phyloP scores from a whole-genome alignment of 352 stramenopile species.

The Pythium angustatum region DNA sequence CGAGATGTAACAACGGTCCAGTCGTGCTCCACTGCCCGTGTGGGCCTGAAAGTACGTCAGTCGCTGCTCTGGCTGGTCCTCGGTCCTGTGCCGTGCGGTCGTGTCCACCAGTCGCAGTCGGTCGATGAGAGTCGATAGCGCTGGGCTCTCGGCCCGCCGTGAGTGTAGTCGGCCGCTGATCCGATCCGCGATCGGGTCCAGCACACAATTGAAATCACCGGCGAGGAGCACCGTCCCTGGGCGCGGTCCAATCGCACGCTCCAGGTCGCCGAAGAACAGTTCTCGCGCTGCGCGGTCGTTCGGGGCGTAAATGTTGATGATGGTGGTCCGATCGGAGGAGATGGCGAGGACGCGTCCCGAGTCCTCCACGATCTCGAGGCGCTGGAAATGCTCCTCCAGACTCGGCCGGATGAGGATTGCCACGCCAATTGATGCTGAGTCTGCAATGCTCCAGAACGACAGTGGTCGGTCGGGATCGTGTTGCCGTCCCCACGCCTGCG shows the following conservation, averaged over 20 bases:
- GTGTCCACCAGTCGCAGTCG: too few relatives aligned
- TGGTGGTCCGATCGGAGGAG: neutral
- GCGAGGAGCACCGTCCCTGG: neutral
- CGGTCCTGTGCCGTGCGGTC: too few relatives aligned
- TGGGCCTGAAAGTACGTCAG: too few relatives aligned
- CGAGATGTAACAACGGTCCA: neutral
- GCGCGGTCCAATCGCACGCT: neutral
- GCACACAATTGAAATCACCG: conserved; percentile 10
- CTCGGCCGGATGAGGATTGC: neutral
- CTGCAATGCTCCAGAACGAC: neutral
- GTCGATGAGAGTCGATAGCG: too few relatives aligned
- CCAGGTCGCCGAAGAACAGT: neutral
- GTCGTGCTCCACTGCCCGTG: too few relatives aligned
- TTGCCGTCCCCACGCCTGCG: neutral
- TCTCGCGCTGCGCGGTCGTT: neutral
- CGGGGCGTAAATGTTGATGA: conserved; percentile 9
- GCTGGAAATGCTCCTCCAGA: neutral
- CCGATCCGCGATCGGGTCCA: neutral
- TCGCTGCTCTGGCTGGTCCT: too few relatives aligned
- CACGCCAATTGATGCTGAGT: neutral
- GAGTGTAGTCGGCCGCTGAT: neutral
- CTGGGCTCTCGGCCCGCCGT: neutral
- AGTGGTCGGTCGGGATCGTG: neutral
- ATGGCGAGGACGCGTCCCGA: neutral
- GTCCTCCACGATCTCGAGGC: neutral